Evolutionary conservation across 176 grass and related monocot species (phyloP).

Genomic region (Zea luxurians): DNA sequence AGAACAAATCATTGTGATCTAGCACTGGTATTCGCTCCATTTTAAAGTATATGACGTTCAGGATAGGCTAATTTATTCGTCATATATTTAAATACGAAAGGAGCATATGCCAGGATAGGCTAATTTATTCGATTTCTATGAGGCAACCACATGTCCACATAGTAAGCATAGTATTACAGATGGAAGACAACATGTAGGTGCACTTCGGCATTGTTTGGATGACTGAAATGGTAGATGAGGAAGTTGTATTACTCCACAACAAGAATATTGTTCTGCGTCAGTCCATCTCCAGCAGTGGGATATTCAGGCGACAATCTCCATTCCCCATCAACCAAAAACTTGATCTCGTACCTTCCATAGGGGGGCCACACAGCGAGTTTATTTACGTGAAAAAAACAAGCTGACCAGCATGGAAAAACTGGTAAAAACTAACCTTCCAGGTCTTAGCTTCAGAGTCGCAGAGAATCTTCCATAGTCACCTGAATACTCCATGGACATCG

Average conservation of each 20-base stretch:
- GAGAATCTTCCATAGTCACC: constrained; percentile 78
- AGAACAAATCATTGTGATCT: not conserved
- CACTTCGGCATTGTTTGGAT: not conserved
- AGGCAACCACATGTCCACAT: not conserved
- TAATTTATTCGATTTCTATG: not conserved
- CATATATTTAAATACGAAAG: not conserved
- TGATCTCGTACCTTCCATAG: constrained; percentile 85
- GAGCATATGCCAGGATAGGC: not conserved
- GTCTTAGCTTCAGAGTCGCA: constrained; percentile 72
- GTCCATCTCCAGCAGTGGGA: constrained; percentile 62
- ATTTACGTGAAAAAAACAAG: not conserved
- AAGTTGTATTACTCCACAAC: constrained; percentile 43
- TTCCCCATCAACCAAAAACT: constrained; percentile 89
- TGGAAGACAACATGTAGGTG: not conserved
- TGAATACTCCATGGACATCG: constrained; percentile 77
- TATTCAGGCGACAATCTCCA: constrained; percentile 80
- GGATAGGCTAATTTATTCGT: not conserved
- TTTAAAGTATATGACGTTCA: not conserved
- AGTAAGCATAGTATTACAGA: constrained; percentile 18
- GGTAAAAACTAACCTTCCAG: constrained; percentile 66
- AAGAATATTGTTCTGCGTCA: constrained; percentile 71
- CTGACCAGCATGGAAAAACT: not conserved
- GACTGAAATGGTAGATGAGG: not conserved
- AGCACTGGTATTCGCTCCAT: not conserved
- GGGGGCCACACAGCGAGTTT: constrained; percentile 6